Conservation (phyloP, 192 early-diverging fungal genomes). For the Podila verticillata region DNA sequence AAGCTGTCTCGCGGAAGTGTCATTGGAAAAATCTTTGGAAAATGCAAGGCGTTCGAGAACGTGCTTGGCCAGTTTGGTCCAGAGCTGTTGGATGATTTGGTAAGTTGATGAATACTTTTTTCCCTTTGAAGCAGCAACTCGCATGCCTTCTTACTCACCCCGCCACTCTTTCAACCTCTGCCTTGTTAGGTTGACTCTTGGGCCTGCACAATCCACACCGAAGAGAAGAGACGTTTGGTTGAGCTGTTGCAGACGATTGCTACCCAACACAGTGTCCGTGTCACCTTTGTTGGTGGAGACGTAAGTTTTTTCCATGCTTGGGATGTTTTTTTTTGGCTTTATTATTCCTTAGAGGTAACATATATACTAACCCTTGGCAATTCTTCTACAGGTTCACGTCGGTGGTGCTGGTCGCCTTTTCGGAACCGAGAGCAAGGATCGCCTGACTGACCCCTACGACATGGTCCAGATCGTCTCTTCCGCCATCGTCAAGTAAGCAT, state of each 20-base stretch:
- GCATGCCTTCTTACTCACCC: neutral
- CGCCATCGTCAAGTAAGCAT: conserved; percentile 78
- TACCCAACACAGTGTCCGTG: conserved; percentile 64
- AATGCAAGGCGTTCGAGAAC: conserved; percentile 63
- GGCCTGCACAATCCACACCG: conserved; percentile 70
- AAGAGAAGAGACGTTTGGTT: conserved; percentile 75
- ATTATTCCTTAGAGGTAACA: neutral
- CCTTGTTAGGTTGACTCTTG: conserved; percentile 37
- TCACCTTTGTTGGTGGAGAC: conserved; percentile 86
- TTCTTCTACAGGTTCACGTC: conserved; percentile 62
- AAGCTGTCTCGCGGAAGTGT: conserved; percentile 36
- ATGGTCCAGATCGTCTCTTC: conserved; percentile 87
- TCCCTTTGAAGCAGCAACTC: conserved; percentile 8
- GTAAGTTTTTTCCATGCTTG: conserved; percentile 67
- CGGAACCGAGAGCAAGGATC: conserved; percentile 61
- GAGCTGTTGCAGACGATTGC: conserved; percentile 74
- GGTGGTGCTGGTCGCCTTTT: conserved; percentile 72
- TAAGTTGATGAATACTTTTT: neutral
- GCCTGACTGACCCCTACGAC: conserved; percentile 69
- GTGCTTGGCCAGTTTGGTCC: conserved; percentile 82
- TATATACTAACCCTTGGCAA: neutral
- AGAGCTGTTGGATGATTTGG: conserved; percentile 87
- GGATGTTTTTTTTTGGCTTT: neutral
- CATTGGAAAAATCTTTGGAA: conserved; percentile 55
- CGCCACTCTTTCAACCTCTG: neutral